Evolutionary conservation across 306 rosid species (phyloP), one percentile per base, ranked within the genome.

Genomic region (Vigna angularis): DNA sequence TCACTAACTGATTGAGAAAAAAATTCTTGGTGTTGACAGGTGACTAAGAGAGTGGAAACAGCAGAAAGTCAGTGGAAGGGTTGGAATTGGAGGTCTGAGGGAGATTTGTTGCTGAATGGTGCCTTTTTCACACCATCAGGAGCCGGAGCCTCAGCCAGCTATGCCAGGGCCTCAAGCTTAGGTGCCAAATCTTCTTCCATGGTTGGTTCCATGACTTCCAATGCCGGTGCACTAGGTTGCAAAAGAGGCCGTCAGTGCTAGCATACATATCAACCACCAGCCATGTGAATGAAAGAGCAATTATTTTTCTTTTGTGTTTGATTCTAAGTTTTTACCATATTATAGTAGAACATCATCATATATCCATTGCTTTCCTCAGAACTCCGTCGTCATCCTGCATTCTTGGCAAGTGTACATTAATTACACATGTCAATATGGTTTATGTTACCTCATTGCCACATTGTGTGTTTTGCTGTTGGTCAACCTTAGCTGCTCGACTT

Each of bases 51-150:
- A 73, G 98, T 95, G 17, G 98, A 95, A 70, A 95, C 98, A 44
- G 68, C 92, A 44, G 59, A 72, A 72, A 66, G 14, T 1, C 13
- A 86, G 76, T 95, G 98, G 98, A 87, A 85, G 81, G 72, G 77
- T 36, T 95, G 98, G 98, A 94, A 94, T 74, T 94, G 98, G 98
- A 92, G 98, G 50, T 90, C 98, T 75, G 97, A 92, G 74, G 98
- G 98, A 81, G 98, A 95, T 78, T 68, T 95, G 74, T 58, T 91
- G 70, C 72, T 87, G 69, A 95, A 95, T 66, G 98, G 98, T 68
- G 98, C 98, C 22, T 95, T 86, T 66, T 95, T 95, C 90, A 92
- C 93, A 9, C 93, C 98, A 63, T 95, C 98, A 1, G 98, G 98
- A 3, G 97, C 93, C n/a, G 98, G 98, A 74, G 98, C 98, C 48